Conservation (phyloP, 139 green algal genomes). For the Micractinium conductrix region DNA sequence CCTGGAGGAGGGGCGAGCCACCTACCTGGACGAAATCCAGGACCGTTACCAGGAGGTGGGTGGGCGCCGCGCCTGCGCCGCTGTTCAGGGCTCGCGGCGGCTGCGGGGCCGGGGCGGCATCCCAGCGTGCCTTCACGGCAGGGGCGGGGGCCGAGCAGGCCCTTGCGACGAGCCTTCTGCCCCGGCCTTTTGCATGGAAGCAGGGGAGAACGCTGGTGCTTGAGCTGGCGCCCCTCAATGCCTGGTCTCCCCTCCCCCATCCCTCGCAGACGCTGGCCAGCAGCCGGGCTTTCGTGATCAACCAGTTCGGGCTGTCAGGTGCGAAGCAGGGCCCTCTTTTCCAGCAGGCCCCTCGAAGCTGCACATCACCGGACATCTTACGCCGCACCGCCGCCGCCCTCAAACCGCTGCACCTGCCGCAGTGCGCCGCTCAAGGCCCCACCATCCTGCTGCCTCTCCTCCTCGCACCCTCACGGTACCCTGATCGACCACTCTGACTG, state of each 20-base stretch:
- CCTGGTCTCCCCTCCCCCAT: background rate
- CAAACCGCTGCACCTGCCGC: too few species aligned
- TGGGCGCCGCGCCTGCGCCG: background rate
- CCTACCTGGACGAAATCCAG: conserved; percentile 75
- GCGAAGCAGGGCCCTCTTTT: too few species aligned
- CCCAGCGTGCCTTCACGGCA: background rate
- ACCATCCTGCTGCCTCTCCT: too few species aligned
- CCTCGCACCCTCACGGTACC: too few species aligned
- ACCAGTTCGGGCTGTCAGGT: conserved; percentile 75
- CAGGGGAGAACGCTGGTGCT: too few species aligned
- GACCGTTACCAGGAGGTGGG: conserved; percentile 60
- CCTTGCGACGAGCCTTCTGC: background rate
- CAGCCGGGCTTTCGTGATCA: conserved; percentile 67
- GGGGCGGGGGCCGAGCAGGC: background rate
- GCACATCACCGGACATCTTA: too few species aligned
- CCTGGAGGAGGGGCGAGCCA: conserved; percentile 47
- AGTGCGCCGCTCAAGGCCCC: too few species aligned
- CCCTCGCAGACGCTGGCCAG: conserved; percentile 52
- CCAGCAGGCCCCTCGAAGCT: too few species aligned
- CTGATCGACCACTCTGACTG: background rate
- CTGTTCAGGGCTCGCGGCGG: background rate
- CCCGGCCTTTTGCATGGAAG: background rate
- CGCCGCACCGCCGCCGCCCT: too few species aligned
- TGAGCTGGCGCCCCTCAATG: background rate
- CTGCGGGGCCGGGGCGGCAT: background rate